Conservation (phyloP, 306 rosid genomes). For the Alnus glutinosa region DNA sequence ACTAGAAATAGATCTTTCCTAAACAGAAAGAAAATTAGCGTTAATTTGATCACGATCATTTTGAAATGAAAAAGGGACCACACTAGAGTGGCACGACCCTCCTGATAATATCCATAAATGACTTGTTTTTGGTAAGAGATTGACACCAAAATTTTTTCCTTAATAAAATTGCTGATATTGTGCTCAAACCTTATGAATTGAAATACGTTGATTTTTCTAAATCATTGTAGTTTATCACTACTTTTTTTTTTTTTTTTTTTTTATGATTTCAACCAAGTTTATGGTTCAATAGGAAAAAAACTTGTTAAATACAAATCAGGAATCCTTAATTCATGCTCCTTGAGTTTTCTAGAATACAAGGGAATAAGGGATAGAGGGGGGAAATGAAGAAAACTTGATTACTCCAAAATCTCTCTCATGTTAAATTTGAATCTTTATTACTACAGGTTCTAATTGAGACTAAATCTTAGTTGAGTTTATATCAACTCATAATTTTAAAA, state of each 20-base stretch:
- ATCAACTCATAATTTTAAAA: not conserved
- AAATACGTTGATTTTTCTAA: not conserved
- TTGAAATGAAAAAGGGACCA: too few relatives aligned
- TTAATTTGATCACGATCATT: too few relatives aligned
- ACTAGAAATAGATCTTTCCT: too few relatives aligned
- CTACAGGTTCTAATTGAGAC: not conserved
- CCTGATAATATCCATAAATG: too few relatives aligned
- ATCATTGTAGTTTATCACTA: not conserved
- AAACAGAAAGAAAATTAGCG: too few relatives aligned
- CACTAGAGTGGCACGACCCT: not conserved
- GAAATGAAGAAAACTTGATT: too few relatives aligned
- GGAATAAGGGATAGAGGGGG: not conserved
- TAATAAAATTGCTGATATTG: not conserved
- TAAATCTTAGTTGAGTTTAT: not conserved
- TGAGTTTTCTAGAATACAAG: not conserved
- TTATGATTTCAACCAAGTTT: not conserved
- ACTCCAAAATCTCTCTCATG: not conserved
- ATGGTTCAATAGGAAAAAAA: not conserved
- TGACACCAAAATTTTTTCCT: not conserved
- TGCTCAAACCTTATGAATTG: not conserved
- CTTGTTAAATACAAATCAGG: not conserved
- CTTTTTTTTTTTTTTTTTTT: not conserved
- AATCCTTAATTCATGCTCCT: not conserved
- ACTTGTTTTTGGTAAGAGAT: too few relatives aligned
- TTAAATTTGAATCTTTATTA: not conserved